These are phyloP conservation scores for Aspergillus bombycis DNA, from an alignment of 2,329 filamentous ascomycete species.

Conservation along the genomic window DNA sequence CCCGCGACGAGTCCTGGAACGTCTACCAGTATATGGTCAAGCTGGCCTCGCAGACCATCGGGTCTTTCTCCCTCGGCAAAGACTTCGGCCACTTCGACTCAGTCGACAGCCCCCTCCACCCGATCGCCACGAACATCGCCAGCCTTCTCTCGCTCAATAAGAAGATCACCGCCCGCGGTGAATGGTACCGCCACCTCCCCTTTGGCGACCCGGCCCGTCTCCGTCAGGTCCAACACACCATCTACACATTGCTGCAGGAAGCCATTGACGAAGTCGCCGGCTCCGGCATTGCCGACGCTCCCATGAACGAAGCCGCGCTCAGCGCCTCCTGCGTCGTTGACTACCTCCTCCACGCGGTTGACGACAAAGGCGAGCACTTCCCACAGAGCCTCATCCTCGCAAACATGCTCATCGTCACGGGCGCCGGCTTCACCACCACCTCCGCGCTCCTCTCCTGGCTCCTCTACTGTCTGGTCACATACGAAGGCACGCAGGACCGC, in stretches of 20 bases:
- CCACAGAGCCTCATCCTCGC: slow-evolving; percentile 42
- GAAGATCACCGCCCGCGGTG: slow-evolving; percentile 55
- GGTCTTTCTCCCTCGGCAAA: slow-evolving; percentile 44
- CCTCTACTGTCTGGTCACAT: slow-evolving; percentile 56
- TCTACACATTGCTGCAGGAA: slow-evolving; percentile 21
- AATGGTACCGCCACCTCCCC: slow-evolving; percentile 59
- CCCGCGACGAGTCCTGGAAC: slow-evolving; percentile 46
- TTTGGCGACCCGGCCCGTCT: slow-evolving; percentile 58
- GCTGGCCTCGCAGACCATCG: slow-evolving; percentile 44
- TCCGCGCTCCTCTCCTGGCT: slow-evolving; percentile 61
- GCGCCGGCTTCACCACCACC: slow-evolving; percentile 63
- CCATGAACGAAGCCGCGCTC: slow-evolving; percentile 17
- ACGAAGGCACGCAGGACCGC: slow-evolving; percentile 59
- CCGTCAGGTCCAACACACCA: slow-evolving; percentile 19
- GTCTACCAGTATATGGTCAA: slow-evolving; percentile 54
- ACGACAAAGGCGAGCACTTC: slow-evolving; percentile 56
- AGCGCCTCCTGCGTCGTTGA: slow-evolving; percentile 22
- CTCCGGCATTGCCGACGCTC: slow-evolving; percentile 7
- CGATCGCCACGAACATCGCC: slow-evolving; percentile 55
- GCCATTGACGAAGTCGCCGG: slow-evolving; percentile 16
- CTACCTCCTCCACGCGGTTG: slow-evolving; percentile 29
- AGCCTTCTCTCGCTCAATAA: slow-evolving; percentile 60
- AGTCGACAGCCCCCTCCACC: slow-evolving; percentile 51
- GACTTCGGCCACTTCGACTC: slow-evolving; percentile 48
- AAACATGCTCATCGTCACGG: slow-evolving; percentile 54